Base-by-base conservation (phyloP, 129 eudicot genomes). In the Ambrosia trifida region DNA sequence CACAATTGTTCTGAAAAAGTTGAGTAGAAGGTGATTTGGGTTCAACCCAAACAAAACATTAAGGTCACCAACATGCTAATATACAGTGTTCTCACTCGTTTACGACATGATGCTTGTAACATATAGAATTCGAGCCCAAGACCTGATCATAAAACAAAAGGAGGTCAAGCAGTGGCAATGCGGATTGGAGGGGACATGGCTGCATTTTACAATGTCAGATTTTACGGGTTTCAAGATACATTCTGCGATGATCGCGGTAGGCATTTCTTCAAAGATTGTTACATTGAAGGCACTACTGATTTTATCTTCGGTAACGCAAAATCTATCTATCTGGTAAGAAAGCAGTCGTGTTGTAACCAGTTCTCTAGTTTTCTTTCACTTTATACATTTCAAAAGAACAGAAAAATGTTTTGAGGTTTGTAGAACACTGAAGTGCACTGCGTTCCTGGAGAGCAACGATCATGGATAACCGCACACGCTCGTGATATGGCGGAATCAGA, bases 181-280 rank as follows among this genome's bases (percentile, higher is more conserved):
- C 85, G 95, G 51, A 78, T 83, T 2, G 76, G 80, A 16, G 94
- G 94, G 11, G 91, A 85, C 68, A 78, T 65, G 77, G 83, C 96
- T 1, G 33, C 96, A 4, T 85, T 90, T 54, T 87, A 85, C 45
- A 87, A 87, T 46, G 85, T 88, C 24, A 81, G 72, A 76, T 68
- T 90, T 43, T 31, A 61, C n/a, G 96, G 96, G 32, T 90, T 78
- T 83, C 96, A 90, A 63, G 96, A 87, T 72, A 90, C 97, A 1
- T 56, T 90, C 14, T 85, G 87, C 38, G 97, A 87, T 78, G 87
- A 87, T 70, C 85, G 66, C 11, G 97, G 97, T 24, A 65, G 40
- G 11, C 97, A 87, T 79, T 81, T 90, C 36, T 85, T 68, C 70
- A 90, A 90, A 65, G 91, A 90, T 45, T 90, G 95, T 72, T 87